Evolutionary conservation across 495 filamentous ascomycete genomes (phyloP).

Genomic region (Xylaria scruposa): DNA sequence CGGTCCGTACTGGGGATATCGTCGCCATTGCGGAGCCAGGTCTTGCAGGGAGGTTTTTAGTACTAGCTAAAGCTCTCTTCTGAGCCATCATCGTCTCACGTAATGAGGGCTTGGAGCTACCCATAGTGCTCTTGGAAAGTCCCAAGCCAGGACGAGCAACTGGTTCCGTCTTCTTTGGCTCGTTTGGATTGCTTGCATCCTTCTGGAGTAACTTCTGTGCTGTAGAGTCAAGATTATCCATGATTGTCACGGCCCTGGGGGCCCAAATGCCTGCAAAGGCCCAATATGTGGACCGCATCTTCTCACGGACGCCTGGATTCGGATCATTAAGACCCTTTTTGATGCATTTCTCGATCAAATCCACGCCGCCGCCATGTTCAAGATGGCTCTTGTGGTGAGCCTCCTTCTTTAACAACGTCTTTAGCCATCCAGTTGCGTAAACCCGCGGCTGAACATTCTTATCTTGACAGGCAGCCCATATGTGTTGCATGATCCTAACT

Average conservation of each 20-base stretch:
- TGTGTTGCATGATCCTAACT: slow-evolving; percentile 79
- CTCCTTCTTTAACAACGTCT: slow-evolving; percentile 79
- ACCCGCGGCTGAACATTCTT: slow-evolving; percentile 87
- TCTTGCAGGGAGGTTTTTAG: slow-evolving; percentile 67
- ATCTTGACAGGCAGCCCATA: slow-evolving; percentile 80
- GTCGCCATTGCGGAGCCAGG: slow-evolving; percentile 77
- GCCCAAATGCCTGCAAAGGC: slow-evolving; percentile 78
- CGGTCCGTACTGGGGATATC: slow-evolving; percentile 63
- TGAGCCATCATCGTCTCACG: slow-evolving; percentile 83
- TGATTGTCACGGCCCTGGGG: slow-evolving; percentile 77
- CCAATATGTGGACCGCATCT: slow-evolving; percentile 86
- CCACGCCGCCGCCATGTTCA: slow-evolving; percentile 82
- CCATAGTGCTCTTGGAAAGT: slow-evolving; percentile 63
- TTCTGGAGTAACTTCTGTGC: slow-evolving; percentile 78
- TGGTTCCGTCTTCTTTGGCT: slow-evolving; percentile 58
- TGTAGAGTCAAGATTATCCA: slow-evolving; percentile 74
- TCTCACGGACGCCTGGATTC: slow-evolving; percentile 85
- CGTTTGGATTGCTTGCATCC: slow-evolving; percentile 79
- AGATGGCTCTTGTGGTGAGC: slow-evolving; percentile 77
- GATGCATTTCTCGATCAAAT: slow-evolving; percentile 84
- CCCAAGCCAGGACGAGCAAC: slow-evolving; percentile 57
- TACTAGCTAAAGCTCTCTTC: slow-evolving; percentile 68
- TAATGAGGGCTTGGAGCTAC: slow-evolving; percentile 65
- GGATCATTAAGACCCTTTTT: slow-evolving; percentile 85
- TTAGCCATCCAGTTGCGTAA: slow-evolving; percentile 83